Percentiles rank a stretch among this genome's conserved stretches.
Conservation (phyloP, 73 alveolate species). For the Paramecium caudatum region DNA sequence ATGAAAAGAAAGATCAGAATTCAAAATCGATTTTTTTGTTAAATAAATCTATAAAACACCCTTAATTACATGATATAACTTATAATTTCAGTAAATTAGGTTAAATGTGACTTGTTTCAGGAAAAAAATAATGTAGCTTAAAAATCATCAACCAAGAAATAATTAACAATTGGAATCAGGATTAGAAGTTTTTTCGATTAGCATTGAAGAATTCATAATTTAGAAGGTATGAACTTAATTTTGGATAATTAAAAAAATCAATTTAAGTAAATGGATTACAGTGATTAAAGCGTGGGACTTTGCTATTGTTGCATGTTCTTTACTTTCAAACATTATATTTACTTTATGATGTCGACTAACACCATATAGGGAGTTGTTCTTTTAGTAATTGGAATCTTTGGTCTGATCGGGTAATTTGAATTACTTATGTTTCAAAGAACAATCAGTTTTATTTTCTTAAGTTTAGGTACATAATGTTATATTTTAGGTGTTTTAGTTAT, state of each 20-base stretch:
- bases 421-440: constrained; percentile 11
- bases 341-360: constrained; percentile 14
- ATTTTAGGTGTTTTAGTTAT: constrained; percentile 24
- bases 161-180: no score
- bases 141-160: no score
- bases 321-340: constrained; percentile 42
- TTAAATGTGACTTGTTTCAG: no score
- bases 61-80: no score
- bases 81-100: no score
- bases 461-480: not conserved
- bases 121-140: no score
- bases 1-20: no score
- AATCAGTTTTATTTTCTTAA: not conserved
- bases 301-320: constrained; percentile 55
- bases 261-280: constrained; percentile 29
- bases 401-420: constrained; percentile 24
- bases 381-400: constrained; percentile 4
- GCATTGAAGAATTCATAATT: no score
- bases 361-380: not conserved
- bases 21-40: no score
- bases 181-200: no score
- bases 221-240: no score
- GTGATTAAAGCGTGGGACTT: constrained; percentile 43
- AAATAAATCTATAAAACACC: no score
- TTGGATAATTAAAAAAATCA: constrained; percentile 18